Percentiles rank a stretch among this genome's conserved stretches.
phyloP scores from a whole-genome alignment of 345 rosid species.

The Ricinus communis region DNA sequence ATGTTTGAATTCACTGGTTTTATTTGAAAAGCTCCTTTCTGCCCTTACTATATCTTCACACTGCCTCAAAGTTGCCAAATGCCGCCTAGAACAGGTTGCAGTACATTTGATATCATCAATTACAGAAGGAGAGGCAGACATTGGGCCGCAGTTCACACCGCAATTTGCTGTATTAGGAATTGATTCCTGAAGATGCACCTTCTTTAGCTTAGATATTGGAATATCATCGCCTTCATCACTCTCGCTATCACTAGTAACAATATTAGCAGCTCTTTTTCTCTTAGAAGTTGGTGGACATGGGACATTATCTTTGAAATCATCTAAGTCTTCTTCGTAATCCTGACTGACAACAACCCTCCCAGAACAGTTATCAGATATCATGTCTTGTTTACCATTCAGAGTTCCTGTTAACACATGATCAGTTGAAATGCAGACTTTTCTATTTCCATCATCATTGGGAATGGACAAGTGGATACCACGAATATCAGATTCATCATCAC shows the following conservation, averaged over 20 bases:
- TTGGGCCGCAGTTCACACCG: conserved; percentile 11
- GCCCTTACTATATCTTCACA: conserved; percentile 17
- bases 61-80: conserved; percentile 44
- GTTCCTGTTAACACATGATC: conserved; percentile 14
- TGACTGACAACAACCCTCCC: conserved; percentile 14
- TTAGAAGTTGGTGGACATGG: conserved; percentile 31
- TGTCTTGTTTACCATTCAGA: conserved; percentile 21
- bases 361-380: conserved; percentile 1
- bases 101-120: conserved; percentile 13
- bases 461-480: not conserved
- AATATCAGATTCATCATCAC: conserved; percentile 46
- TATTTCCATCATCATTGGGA: conserved; percentile 9
- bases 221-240: conserved; percentile 47
- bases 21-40: conserved; percentile 20
- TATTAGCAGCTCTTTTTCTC: conserved; percentile 50
- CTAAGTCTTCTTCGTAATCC: conserved; percentile 37
- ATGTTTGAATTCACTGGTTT: conserved; percentile 19
- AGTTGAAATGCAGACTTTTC: conserved; percentile 7
- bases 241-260: conserved; percentile 62
- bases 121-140: conserved; percentile 7
- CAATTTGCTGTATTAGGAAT: conserved; percentile 12
- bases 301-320: conserved; percentile 23
- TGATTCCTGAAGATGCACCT: conserved; percentile 25
- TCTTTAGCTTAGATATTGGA: conserved; percentile 49
- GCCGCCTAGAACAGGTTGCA: conserved; percentile 30